Evolutionary conservation across 2,329 filamentous ascomycete genomes (phyloP).

Genomic region (Corynespora cassiicola): DNA sequence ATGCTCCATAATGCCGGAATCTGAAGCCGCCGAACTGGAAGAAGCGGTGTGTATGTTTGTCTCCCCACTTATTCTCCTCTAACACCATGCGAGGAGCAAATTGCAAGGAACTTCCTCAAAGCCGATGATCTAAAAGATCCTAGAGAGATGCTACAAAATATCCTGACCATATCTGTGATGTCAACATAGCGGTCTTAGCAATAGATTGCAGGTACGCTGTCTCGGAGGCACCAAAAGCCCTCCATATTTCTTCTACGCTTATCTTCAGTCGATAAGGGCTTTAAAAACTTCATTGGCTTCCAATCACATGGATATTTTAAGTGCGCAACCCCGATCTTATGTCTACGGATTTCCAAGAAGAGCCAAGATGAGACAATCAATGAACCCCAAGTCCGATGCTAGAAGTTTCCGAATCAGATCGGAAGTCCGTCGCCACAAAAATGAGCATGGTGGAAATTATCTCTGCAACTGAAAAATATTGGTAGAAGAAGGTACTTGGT

Average conservation of each 20-base stretch:
- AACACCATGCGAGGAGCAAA: slow-evolving; percentile 40
- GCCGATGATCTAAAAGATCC: slow-evolving; percentile 44
- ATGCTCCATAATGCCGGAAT: slow-evolving; percentile 70
- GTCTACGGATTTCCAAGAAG: too few relatives aligned
- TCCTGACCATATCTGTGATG: slow-evolving; percentile 42
- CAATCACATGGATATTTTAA: slow-evolving; percentile 4
- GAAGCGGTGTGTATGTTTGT: slow-evolving; percentile 60
- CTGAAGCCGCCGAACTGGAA: slow-evolving; percentile 71
- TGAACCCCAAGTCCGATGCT: too few relatives aligned
- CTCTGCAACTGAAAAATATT: too few relatives aligned
- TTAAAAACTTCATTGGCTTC: background rate
- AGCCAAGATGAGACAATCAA: too few relatives aligned
- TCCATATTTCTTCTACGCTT: background rate
- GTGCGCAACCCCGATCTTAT: too few relatives aligned
- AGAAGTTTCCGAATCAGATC: too few relatives aligned
- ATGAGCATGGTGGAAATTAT: too few relatives aligned
- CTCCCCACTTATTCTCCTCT: slow-evolving; percentile 9
- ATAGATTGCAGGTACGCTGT: too few relatives aligned
- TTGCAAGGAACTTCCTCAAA: slow-evolving; percentile 52
- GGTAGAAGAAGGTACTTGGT: too few relatives aligned
- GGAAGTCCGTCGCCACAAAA: too few relatives aligned
- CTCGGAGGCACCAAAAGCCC: slow-evolving; percentile 9
- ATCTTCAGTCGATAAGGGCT: background rate
- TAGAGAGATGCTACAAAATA: slow-evolving; percentile 43
- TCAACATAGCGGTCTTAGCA: too few relatives aligned